These are phyloP conservation scores for Guillardia theta DNA, from an alignment of 78 protist genomes.

Conservation along the genomic window DNA sequence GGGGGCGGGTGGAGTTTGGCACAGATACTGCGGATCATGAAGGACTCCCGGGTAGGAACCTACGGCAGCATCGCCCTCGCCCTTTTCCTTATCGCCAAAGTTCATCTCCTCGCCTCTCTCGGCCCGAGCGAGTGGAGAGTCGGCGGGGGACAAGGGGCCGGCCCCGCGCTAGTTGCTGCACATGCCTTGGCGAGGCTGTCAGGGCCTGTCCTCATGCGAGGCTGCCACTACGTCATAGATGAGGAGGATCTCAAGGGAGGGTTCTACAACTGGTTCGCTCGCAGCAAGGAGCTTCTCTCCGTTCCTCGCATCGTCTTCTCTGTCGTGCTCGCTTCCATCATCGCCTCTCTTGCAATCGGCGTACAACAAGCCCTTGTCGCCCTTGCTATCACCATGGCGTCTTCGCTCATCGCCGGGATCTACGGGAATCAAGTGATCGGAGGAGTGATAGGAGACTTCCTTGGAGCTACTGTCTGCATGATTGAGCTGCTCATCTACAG, in stretches of 20 bases:
- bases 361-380: too few species aligned
- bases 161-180: neutral
- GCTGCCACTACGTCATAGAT: neutral
- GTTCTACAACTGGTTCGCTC: constrained; percentile 31
- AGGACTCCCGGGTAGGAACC: neutral
- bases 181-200: neutral
- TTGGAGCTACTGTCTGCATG: neutral
- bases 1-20: neutral
- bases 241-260: neutral
- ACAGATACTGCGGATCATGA: neutral
- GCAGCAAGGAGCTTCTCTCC: neutral
- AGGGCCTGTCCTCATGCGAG: neutral
- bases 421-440: neutral
- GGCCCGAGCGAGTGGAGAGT: neutral
- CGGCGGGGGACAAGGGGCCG: neutral
- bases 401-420: neutral
- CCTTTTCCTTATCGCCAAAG: neutral
- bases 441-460: constrained; percentile 35
- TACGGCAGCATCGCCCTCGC: neutral
- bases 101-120: neutral
- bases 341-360: neutral
- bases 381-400: neutral
- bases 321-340: too few species aligned
- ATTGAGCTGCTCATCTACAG: neutral
- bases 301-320: neutral